Base-by-base conservation (phyloP, 805 yeast species). In the Hagleromyces aurorensis region DNA sequence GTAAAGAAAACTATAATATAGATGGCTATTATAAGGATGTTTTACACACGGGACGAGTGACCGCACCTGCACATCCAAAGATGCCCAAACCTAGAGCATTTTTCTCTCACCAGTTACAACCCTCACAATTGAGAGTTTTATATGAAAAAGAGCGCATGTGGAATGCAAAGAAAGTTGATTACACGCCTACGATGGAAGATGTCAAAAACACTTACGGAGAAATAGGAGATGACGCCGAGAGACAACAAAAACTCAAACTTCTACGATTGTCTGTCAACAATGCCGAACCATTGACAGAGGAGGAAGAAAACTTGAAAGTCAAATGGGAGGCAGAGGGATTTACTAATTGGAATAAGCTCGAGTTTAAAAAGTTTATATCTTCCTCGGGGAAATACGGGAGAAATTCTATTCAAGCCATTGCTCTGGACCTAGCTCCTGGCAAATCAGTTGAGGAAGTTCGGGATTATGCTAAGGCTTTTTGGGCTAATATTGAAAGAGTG, bases 81-180 rank as follows among this genome's bases (percentile, higher is more conserved):
- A 83, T 93, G 24, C 96, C 97, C 20, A 84, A 79, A 49, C 91
- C 84, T 45, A 62, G 82, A 37, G 76, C 75, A 35, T 65, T 84
- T 21, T 83, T 80, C 50, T 95, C 91, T 50, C 96, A 87, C 57
- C 98, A 91, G 57, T 84, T 91, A 46, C 83, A 70, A 54, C 85
- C 94, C 1, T 68, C 77, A n/a, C 70, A 81, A 49, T 61, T 91
- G 25, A 65, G 71, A 40, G 85, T 80, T 32, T 53, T 91, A 22
- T 75, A 81, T 49, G 94, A 85, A 35, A 69, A 78, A 55, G 97
- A 91, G 51, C 76, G 78, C 44, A 75, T 79, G 34, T 78, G 75
- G 56, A 80, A 69, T 54, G 77, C 82, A 33, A 79, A 84, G 48
- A 75, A 69, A 43, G 69, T 72, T 14, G 72, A 72, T 9, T 79